Evolutionary conservation across 495 filamentous ascomycete species (phyloP), one percentile per base, ranked within the genome.

Genomic region (Beverwykella pulmonaria): DNA sequence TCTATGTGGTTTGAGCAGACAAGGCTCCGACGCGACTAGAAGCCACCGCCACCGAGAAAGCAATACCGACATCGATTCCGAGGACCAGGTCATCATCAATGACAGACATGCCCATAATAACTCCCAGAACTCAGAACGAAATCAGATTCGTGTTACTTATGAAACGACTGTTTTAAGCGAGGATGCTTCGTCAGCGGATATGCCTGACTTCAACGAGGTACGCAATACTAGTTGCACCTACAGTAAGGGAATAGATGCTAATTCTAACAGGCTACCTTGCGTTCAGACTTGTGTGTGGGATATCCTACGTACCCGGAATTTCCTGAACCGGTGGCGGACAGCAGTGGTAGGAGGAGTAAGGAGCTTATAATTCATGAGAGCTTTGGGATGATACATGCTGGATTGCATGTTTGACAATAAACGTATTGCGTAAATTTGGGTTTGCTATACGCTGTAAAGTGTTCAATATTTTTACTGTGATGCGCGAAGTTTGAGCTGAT

Each of bases 81-180:
- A 26, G 7, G n/a, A 61, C 19, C 20, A 29, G n/a, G 6, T 25
- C n/a, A 52, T 53, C 9, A 61, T 61, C 1, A 26, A 36, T 15
- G 12, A 23, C 17, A 12, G 22, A 1, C n/a, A 29, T 14, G 46
- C 46, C 5, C 49, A 61, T 27, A 44, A 61, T 25, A n/a, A 50
- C 23, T 53, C 34, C 19, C 34, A 53, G 47, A 61, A 7, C 9
- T 19, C 48, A 39, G 47, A 52, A 7, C 8, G 17, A 2, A 61
- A 52, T 39, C 46, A 61, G 58, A 61, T 61, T 20, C 23, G 29
- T 3, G 47, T 61, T 12, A 61, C 58, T 27, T 52, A 53, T 49
- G 58, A 61, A n/a, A 23, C 14, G 17, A 61, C 58, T 5, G 58
- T 61, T 12, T 6, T 22, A 12, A 61, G 58, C n/a, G 58, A 61